Evolutionary conservation across 306 rosid genomes (phyloP), one percentile per base, ranked within the genome.

Genomic region (Dalbergia cochinchinensis): DNA sequence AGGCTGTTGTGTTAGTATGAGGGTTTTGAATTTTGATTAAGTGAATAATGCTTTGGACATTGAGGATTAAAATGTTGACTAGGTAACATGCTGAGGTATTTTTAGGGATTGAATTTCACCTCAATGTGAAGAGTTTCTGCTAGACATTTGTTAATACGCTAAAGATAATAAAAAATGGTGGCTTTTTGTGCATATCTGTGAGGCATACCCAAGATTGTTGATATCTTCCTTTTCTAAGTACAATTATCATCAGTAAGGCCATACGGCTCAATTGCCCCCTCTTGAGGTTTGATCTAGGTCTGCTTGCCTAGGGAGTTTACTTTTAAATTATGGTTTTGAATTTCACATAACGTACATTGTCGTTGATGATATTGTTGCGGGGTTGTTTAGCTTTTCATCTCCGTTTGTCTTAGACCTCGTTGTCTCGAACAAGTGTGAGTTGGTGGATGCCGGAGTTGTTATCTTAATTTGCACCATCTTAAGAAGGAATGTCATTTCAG

Each of bases 81-180:
- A 39, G 41, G 48, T 13, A 1, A 18, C 15, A 35, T 74, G 39
- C 41, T 71, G 50, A 66, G 69, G 86, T 19, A 37, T 65, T 65
- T 53, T 75, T 74, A 4, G 74, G 59, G 77, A 75, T 50, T 68
- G 62, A 44, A 59, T 75, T 69, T 37, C 33, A 70, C 61, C 18
- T 26, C 62, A 57, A 62, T 67, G 69, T 66, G 37, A n/a, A 9
- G 47, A 20, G 51, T 4, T 22, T 75, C 9, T 48, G 26, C 22
- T 82, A 62, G 55, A 57, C 64, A 60, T 41, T 81, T 62, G 79
- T 85, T 69, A 22, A 55, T 35, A n/a, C 18, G 63, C 62, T 74
- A 14, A 45, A 42, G 54, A 53, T 69, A 42, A 42, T 66, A 10
- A 62, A 51, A 37, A 45, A 65, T 26, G 48, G 33, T 50, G 5